phyloP scores from a whole-genome alignment of 163 green algal species.

The Coccomyxa subellipsoidea region DNA sequence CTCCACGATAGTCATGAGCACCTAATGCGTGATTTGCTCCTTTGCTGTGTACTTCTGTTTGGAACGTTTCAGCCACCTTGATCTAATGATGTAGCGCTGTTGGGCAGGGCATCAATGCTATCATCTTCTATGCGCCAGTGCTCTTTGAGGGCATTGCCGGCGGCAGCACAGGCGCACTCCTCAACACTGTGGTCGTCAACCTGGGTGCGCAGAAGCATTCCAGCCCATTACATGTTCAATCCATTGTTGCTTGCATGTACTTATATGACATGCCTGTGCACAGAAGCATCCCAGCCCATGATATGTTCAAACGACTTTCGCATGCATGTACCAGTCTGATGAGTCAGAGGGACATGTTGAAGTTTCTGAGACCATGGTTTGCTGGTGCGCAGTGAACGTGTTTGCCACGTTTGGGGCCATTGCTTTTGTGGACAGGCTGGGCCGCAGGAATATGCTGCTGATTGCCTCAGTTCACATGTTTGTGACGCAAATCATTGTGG shows the following conservation, averaged over 20 bases:
- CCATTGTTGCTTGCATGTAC: no score
- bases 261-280: background rate
- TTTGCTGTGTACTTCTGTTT: no score
- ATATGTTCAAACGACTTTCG: no score
- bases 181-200: slow-evolving; percentile 69
- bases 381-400: slow-evolving; percentile 60
- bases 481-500: slow-evolving; percentile 45
- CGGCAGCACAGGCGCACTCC: slow-evolving; percentile 40
- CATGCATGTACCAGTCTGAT: no score
- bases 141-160: slow-evolving; percentile 65
- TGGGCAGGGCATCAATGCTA: slow-evolving; percentile 54
- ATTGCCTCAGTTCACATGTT: slow-evolving; percentile 68
- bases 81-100: no score
- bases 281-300: no score
- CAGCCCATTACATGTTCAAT: background rate
- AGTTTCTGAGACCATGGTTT: no score
- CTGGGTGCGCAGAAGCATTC: background rate
- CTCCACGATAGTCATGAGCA: no score
- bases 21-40: no score
- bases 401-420: slow-evolving; percentile 63
- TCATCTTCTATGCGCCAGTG: slow-evolving; percentile 76
- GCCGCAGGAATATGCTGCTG: slow-evolving; percentile 62
- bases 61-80: no score
- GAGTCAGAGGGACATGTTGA: no score
- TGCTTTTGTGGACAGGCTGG: slow-evolving; percentile 56